These are phyloP conservation scores for Neonectria ditissima DNA, from an alignment of 2,329 filamentous ascomycete species.

Conservation along the genomic window DNA sequence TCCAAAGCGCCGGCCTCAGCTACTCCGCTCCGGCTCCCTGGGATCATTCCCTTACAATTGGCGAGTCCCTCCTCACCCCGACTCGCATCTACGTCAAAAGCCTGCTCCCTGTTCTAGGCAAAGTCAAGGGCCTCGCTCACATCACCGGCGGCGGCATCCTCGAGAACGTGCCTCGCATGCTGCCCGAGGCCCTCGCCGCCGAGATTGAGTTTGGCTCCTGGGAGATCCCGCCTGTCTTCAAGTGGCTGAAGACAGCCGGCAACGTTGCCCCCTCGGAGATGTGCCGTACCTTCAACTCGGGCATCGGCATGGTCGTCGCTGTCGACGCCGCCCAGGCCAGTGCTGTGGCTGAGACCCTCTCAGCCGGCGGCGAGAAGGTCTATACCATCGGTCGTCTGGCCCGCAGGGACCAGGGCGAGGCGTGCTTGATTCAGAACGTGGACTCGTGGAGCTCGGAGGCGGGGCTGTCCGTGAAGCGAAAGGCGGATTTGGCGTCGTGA, in stretches of 20 bases:
- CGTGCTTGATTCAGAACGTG: slow-evolving; percentile 51
- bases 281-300: slow-evolving; percentile 93
- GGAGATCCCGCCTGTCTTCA: slow-evolving; percentile 82
- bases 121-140: slow-evolving; percentile 93
- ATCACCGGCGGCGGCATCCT: slow-evolving; percentile 94
- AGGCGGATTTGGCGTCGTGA: slow-evolving; percentile 39
- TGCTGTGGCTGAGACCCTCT: slow-evolving; percentile 69
- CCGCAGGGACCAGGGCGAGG: slow-evolving; percentile 59
- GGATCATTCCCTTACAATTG: slow-evolving; percentile 72
- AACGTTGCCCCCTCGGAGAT: slow-evolving; percentile 83
- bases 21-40: slow-evolving; percentile 84
- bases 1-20: slow-evolving; percentile 76
- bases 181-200: slow-evolving; percentile 81
- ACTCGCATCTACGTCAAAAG: slow-evolving; percentile 94
- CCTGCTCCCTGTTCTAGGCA: slow-evolving; percentile 73
- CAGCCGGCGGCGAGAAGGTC: slow-evolving; percentile 75
- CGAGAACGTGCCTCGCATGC: slow-evolving; percentile 95
- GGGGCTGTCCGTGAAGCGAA: slow-evolving; percentile 40
- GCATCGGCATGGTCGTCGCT: slow-evolving; percentile 92
- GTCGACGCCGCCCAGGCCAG: slow-evolving; percentile 75
- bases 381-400: slow-evolving; percentile 80
- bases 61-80: slow-evolving; percentile 84
- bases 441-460: slow-evolving; percentile 49
- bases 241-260: slow-evolving; percentile 82
- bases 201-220: slow-evolving; percentile 83